Evolutionary conservation across 164 flowering plant genomes (phyloP).

Genomic region (Stephania yunnanensis): DNA sequence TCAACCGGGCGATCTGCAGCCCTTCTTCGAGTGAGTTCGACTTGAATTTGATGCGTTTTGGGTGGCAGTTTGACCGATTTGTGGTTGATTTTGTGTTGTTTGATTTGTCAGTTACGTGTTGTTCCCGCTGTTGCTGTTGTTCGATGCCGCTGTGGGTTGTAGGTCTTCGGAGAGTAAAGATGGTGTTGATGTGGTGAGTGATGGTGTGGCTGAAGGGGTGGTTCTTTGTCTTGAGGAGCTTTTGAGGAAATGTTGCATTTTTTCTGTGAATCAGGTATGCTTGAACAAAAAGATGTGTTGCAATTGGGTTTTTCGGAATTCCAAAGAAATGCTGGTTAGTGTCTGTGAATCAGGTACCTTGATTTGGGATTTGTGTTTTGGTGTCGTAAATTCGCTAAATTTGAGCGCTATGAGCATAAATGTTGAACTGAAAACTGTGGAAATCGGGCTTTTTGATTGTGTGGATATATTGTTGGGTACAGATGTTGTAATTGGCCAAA

Average conservation of each 20-base stretch:
- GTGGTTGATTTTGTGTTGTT: background rate
- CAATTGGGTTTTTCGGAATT: background rate
- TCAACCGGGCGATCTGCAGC: constrained; percentile 42
- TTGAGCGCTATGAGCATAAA: no score
- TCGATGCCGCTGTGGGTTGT: constrained; percentile 74
- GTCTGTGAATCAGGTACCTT: no score
- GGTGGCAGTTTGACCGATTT: background rate
- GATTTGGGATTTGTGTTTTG: no score
- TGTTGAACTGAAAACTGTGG: no score
- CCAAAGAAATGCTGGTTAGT: background rate
- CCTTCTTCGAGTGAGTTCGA: constrained; percentile 56
- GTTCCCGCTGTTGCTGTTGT: constrained; percentile 80
- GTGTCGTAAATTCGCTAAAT: no score
- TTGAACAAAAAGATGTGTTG: no score
- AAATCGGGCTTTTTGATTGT: no score
- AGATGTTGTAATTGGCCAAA: background rate
- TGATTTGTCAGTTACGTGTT: constrained; percentile 51
- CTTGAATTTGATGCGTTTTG: background rate
- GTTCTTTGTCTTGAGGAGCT: constrained; percentile 77
- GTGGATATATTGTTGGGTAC: no score
- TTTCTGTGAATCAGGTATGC: constrained; percentile 69
- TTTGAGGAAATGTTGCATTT: constrained; percentile 58
- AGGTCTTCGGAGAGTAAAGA: constrained; percentile 33
- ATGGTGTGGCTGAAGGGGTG: constrained; percentile 66
- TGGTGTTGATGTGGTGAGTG: constrained; percentile 46